Base-by-base conservation (phyloP, 305 asterid species). In the Fraxinus dipetala region DNA sequence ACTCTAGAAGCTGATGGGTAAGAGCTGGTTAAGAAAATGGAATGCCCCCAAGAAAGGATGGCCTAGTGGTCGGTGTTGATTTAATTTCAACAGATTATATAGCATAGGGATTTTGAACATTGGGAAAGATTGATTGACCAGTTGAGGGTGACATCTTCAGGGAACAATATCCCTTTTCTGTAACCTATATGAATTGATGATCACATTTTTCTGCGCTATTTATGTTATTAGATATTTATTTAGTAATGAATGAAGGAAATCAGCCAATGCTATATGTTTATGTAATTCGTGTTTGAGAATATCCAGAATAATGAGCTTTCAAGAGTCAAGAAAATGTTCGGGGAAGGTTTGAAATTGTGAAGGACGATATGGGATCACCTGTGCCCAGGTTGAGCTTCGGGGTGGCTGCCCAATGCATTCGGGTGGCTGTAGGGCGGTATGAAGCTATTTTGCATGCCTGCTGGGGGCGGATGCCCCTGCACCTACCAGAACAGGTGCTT, bases 21-120 rank as follows among this genome's bases (percentile, higher is more conserved):
- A 76, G 81, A 87, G 75, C 74, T 74, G 88, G 84, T 80, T 89
- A 2, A 88, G 88, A 5, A 93, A 59, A 74, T 81, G 76, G 91
- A 83, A 90, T 77, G 36, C 32, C 4, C 72, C 81, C n/a, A 87
- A 87, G 72, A 87, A 87, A 73, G 87, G 82, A 89, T 93, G 97
- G 97, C 98, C 97, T 85, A 89, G 90, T 80, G 97, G 97, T 31
- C 92, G 94, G 97, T 89, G 88, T 81, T 91, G 85, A 86, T 78
- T 32, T 72, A 13, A 45, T 45, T 45, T 45, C 1, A 45, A 45
- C 54, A 3, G 54, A 45, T 43, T 43, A 43, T 2, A 43, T 11
- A 43, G 8, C 45, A 38, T 7, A 38, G 2, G 1, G 59, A 48
- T 48, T 20, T 59, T 20, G 70, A 59, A 18, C 7, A 18, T 1